phyloP scores from a whole-genome alignment of 2,329 filamentous ascomycete species.

The Fusarium anguioides region DNA sequence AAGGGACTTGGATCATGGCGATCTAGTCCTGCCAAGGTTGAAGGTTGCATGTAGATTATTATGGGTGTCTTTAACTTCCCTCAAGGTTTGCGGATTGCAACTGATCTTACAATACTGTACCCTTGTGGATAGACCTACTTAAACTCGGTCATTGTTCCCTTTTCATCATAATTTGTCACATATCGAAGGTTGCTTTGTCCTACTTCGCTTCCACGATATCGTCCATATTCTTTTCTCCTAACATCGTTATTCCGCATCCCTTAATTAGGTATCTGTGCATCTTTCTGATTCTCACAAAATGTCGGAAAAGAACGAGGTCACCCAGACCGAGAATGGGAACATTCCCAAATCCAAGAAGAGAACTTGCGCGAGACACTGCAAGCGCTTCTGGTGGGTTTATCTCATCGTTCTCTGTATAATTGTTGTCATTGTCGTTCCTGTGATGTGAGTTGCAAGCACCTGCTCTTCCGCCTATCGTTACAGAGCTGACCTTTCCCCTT shows the following conservation, averaged over 20 bases:
- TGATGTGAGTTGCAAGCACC: slow-evolving; percentile 63
- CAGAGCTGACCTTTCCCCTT: slow-evolving; percentile 15
- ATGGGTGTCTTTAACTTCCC: slow-evolving; percentile 19
- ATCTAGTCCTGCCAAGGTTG: slow-evolving; percentile 39
- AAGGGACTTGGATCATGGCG: slow-evolving; percentile 43
- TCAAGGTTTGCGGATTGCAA: slow-evolving; percentile 24
- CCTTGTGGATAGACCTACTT: slow-evolving; percentile 36
- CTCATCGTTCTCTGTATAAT: slow-evolving; percentile 62
- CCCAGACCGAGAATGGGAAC: slow-evolving; percentile 51
- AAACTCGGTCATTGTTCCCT: slow-evolving; percentile 37
- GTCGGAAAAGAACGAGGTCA: slow-evolving; percentile 53
- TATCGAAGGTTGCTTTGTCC: slow-evolving; percentile 30
- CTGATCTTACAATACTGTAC: slow-evolving; percentile 16
- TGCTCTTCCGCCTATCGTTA: not conserved
- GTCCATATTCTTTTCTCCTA: slow-evolving; percentile 6
- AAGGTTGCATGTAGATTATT: slow-evolving; percentile 19
- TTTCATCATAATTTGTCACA: not conserved
- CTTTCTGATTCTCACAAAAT: slow-evolving; percentile 41
- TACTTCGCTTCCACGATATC: slow-evolving; percentile 17
- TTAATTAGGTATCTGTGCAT: not conserved
- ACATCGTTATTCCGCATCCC: not conserved
- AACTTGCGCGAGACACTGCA: slow-evolving; percentile 60
- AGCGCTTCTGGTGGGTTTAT: slow-evolving; percentile 71
- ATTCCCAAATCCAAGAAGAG: slow-evolving; percentile 51
- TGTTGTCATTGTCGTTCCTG: slow-evolving; percentile 65